phyloP scores from a whole-genome alignment of 352 stramenopile species.

The Pythium sukuiense region DNA sequence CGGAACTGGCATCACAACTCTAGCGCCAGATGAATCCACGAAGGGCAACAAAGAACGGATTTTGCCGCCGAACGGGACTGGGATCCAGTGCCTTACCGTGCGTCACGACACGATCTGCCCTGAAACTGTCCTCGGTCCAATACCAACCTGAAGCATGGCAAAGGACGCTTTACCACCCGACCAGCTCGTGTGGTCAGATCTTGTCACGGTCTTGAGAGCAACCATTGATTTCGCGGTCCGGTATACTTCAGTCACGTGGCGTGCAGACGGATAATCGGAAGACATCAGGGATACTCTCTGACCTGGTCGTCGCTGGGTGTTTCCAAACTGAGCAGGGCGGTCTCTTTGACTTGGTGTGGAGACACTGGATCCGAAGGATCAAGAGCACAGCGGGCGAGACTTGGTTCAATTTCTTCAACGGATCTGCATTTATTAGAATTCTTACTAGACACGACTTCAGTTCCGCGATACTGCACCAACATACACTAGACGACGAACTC shows the following conservation, averaged over 20 bases:
- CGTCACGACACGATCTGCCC: background rate
- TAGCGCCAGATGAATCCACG: background rate
- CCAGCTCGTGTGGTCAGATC: background rate
- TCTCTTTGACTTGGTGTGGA: background rate
- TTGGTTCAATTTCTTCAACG: background rate
- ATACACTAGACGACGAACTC: background rate
- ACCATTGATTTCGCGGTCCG: background rate
- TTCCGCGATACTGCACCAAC: background rate
- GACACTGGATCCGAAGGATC: too few species aligned
- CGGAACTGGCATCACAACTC: background rate
- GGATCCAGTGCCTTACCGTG: background rate
- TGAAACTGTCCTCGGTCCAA: background rate
- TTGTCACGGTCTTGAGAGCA: background rate
- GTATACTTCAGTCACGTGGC: background rate
- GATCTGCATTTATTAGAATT: background rate
- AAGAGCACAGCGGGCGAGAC: too few species aligned
- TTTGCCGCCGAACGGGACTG: background rate
- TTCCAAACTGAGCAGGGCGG: too few species aligned
- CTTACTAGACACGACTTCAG: background rate
- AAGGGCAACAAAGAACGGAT: background rate
- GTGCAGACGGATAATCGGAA: background rate
- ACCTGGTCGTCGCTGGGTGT: background rate
- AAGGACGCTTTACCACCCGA: background rate
- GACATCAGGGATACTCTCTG: background rate
- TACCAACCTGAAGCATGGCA: background rate